phyloP scores from a whole-genome alignment of 306 rosid species.

The Myrica gale region DNA sequence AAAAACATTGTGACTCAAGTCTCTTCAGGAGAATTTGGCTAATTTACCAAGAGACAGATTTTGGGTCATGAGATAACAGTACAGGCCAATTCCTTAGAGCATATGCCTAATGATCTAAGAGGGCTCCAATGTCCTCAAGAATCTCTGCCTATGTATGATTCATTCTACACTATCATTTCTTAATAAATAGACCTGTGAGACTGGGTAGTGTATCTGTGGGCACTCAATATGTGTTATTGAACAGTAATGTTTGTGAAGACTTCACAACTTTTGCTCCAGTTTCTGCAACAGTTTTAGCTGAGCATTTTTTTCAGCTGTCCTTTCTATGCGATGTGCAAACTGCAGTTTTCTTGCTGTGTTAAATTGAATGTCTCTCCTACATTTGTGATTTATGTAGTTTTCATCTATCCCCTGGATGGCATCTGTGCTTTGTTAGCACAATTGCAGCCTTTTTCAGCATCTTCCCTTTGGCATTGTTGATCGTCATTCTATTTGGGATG shows the following conservation, averaged over 20 bases:
- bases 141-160: not conserved
- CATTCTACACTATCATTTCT: not conserved
- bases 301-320: not conserved
- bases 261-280: not conserved
- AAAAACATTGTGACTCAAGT: not conserved
- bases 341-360: not conserved
- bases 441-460: not conserved
- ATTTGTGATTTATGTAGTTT: not conserved
- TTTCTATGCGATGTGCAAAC: not conserved
- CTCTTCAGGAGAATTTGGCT: not conserved
- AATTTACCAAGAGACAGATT: not conserved
- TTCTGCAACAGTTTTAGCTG: not conserved
- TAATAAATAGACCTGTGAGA: not conserved
- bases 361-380: not conserved
- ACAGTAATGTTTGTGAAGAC: not conserved
- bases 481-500: slow-evolving; percentile 7
- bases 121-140: not conserved
- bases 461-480: not conserved
- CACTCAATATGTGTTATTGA: not conserved
- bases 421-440: not conserved
- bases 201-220: not conserved
- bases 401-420: not conserved
- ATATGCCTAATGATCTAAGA: not conserved
- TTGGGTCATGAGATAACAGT: not conserved
- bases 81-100: not conserved